A percentile compares a stretch with the other conserved stretches of the same genome.
Evolutionary conservation across 306 rosid genomes (phyloP).

Genomic region (Pueraria montana): DNA sequence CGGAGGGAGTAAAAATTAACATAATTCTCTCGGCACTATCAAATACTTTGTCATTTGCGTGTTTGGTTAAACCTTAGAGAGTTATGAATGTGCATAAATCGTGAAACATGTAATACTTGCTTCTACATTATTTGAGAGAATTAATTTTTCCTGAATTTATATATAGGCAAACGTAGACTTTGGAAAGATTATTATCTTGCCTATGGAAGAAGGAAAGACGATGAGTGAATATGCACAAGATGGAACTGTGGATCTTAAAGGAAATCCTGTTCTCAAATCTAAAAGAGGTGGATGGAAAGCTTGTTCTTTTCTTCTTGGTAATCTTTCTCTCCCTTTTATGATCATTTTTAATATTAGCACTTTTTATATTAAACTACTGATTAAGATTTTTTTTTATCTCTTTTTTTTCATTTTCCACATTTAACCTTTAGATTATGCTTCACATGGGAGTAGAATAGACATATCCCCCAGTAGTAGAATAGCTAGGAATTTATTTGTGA

Average conservation of each 20-base stretch:
- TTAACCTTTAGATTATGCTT: no score
- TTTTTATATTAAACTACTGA: no score
- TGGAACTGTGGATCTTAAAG: conserved; percentile 78
- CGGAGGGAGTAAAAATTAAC: no score
- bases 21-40: no score
- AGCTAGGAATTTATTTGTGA: no score
- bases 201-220: conserved; percentile 50
- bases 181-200: not conserved
- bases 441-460: no score
- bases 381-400: no score
- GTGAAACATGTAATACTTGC: not conserved
- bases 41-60: no score
- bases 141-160: not conserved
- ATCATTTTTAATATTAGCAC: not conserved
- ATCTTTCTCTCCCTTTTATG: not conserved
- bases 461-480: no score
- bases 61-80: no score
- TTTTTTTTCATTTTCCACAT: no score
- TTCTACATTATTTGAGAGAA: not conserved
- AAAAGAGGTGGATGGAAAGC: conserved; percentile 74
- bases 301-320: conserved; percentile 74
- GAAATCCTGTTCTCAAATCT: conserved; percentile 68
- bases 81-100: no score
- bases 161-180: not conserved
- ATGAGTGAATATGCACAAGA: conserved; percentile 49